Conservation (phyloP, 176 grass and related monocot species). For the Calamus simplicifolius region DNA sequence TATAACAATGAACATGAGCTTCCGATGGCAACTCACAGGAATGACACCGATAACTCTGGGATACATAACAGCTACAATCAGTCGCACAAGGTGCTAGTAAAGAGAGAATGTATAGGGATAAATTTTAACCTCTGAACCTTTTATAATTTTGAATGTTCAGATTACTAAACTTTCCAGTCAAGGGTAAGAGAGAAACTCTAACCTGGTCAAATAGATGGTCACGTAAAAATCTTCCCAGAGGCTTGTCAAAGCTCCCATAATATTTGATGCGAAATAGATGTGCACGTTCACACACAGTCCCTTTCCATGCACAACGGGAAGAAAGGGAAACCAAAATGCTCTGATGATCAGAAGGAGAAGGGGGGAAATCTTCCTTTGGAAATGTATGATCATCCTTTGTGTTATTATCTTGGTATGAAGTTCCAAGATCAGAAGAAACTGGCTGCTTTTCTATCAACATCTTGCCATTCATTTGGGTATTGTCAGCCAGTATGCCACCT, state of each 20-base stretch:
- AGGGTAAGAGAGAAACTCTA: slow-evolving; percentile 12
- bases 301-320: slow-evolving; percentile 78
- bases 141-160: neutral
- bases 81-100: neutral
- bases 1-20: slow-evolving; percentile 95
- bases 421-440: slow-evolving; percentile 28
- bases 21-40: slow-evolving; percentile 84
- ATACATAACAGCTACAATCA: slow-evolving; percentile 13
- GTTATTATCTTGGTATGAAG: slow-evolving; percentile 32
- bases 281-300: slow-evolving; percentile 64
- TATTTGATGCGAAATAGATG: slow-evolving; percentile 95
- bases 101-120: too few species aligned
- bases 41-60: slow-evolving; percentile 62
- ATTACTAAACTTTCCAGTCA: too few species aligned
- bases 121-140: too few species aligned
- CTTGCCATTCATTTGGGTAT: slow-evolving; percentile 14
- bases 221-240: slow-evolving; percentile 80
- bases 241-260: slow-evolving; percentile 88
- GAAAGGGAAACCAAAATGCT: slow-evolving; percentile 99
- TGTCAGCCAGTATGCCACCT: slow-evolving; percentile 6
- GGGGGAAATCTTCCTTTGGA: slow-evolving; percentile 54
- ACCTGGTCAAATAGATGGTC: slow-evolving; percentile 98
- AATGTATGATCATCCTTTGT: slow-evolving; percentile 23
- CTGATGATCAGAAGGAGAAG: slow-evolving; percentile 87
- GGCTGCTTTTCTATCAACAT: slow-evolving; percentile 9